These are phyloP conservation scores for Musa beccarii DNA, from an alignment of 176 grass and related monocot genomes.

Conservation along the genomic window DNA sequence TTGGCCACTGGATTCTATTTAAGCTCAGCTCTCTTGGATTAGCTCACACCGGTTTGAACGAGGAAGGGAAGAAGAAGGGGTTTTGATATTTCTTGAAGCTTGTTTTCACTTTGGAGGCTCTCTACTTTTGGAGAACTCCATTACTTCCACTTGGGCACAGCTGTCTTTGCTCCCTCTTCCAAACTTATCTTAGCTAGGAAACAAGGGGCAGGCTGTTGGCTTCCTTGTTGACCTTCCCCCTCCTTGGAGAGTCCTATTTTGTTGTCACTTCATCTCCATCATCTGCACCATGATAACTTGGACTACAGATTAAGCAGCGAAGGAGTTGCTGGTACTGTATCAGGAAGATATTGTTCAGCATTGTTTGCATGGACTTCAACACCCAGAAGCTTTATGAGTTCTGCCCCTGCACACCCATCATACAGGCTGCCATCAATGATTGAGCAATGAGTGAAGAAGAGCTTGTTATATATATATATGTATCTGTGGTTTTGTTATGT, in stretches of 20 bases:
- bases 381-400: background rate
- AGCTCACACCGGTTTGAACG: too few species aligned
- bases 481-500: too few species aligned
- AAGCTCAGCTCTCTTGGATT: too few species aligned
- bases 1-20: too few species aligned
- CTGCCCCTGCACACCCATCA: background rate
- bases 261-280: background rate
- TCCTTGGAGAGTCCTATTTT: background rate
- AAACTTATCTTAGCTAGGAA: background rate
- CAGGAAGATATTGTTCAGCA: background rate
- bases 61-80: too few species aligned
- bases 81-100: background rate
- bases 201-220: background rate
- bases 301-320: too few species aligned
- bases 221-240: background rate
- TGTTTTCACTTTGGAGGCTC: background rate
- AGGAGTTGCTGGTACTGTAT: too few species aligned
- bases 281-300: too few species aligned
- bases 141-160: slow-evolving; percentile 8
- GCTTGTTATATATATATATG: too few species aligned
- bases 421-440: too few species aligned
- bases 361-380: background rate
- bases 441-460: too few species aligned
- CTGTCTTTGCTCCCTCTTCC: slow-evolving; percentile 1
- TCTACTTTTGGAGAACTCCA: slow-evolving; percentile 1